These are phyloP conservation scores for Ochetophila trinervis DNA, from an alignment of 306 rosid species.

Conservation along the genomic window DNA sequence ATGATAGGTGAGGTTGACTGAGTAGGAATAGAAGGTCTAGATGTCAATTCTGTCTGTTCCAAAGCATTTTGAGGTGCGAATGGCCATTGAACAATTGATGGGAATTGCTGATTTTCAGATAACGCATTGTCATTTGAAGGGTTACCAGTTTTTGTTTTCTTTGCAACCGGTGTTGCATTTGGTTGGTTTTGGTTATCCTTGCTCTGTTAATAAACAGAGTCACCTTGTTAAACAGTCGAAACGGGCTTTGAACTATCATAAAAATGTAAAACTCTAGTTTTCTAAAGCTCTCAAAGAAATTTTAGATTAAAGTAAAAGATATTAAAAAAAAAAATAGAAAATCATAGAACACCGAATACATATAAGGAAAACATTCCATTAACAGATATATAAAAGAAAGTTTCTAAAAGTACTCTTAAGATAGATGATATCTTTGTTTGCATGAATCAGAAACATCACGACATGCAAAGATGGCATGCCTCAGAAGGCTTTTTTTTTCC, in stretches of 20 bases:
- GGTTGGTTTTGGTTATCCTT: conserved; percentile 24
- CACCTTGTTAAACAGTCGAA: conserved; percentile 9
- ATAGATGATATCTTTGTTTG: not conserved
- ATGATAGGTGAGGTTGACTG: conserved; percentile 26
- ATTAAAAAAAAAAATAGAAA: too few species aligned
- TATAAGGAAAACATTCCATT: not conserved
- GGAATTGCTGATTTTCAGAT: conserved; percentile 28
- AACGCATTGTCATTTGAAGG: conserved; percentile 20
- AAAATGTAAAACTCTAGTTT: not conserved
- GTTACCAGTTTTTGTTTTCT: conserved; percentile 12
- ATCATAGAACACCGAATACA: not conserved
- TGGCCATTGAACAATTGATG: conserved; percentile 28
- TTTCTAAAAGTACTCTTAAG: not conserved
- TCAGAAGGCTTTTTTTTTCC: conserved; percentile 1
- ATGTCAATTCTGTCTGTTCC: conserved; percentile 29
- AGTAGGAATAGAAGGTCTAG: conserved; percentile 25
- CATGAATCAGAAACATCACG: not conserved
- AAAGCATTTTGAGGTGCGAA: conserved; percentile 27
- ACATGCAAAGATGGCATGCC: not conserved
- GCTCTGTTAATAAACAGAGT: conserved; percentile 35
- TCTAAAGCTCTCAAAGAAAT: not conserved
- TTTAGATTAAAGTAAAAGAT: not conserved
- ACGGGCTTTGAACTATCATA: not conserved
- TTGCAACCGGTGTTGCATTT: conserved; percentile 11
- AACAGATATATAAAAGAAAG: too few species aligned